Conservation (phyloP, 768 basidiomycete genomes). For the Leccinum incarnatum region DNA sequence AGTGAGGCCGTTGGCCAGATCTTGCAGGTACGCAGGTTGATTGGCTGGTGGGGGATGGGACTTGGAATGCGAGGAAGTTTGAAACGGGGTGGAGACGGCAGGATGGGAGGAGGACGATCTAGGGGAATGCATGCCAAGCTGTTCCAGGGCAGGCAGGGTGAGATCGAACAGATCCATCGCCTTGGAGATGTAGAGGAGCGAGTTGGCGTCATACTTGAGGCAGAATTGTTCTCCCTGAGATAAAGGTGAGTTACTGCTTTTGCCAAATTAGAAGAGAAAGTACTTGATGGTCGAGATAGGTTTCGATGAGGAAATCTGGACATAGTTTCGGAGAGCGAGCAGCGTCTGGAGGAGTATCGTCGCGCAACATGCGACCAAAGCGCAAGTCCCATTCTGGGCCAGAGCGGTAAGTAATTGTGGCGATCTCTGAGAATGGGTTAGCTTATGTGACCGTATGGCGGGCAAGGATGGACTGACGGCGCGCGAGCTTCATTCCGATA, state of each 20-base stretch:
- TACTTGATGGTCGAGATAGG: constrained; percentile 92
- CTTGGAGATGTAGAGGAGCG: constrained; percentile 96
- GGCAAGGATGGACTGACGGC: constrained; percentile 60
- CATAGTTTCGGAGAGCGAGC: constrained; percentile 70
- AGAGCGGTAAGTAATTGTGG: constrained; percentile 97
- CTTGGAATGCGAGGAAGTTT: constrained; percentile 54
- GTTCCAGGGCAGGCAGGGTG: constrained; percentile 70
- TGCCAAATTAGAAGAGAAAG: not conserved
- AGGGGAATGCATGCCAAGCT: constrained; percentile 53
- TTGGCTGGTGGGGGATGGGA: constrained; percentile 71
- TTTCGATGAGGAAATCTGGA: constrained; percentile 97
- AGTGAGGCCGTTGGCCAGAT: constrained; percentile 73
- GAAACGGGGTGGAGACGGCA: constrained; percentile 14
- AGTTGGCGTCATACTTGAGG: constrained; percentile 98
- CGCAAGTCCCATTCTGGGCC: constrained; percentile 99
- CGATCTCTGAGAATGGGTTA: constrained; percentile 67
- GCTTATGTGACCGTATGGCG: not conserved
- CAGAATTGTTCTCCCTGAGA: constrained; percentile 92
- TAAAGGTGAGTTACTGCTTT: constrained; percentile 2
- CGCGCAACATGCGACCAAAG: constrained; percentile 79
- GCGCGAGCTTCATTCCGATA: constrained; percentile 96
- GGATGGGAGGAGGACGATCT: constrained; percentile 18
- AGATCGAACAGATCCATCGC: constrained; percentile 99
- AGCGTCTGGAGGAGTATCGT: constrained; percentile 9
- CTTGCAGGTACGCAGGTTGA: constrained; percentile 70